These are phyloP conservation scores for Arachnopeziza araneosa DNA, from an alignment of 2,329 filamentous ascomycete genomes.

Conservation along the genomic window DNA sequence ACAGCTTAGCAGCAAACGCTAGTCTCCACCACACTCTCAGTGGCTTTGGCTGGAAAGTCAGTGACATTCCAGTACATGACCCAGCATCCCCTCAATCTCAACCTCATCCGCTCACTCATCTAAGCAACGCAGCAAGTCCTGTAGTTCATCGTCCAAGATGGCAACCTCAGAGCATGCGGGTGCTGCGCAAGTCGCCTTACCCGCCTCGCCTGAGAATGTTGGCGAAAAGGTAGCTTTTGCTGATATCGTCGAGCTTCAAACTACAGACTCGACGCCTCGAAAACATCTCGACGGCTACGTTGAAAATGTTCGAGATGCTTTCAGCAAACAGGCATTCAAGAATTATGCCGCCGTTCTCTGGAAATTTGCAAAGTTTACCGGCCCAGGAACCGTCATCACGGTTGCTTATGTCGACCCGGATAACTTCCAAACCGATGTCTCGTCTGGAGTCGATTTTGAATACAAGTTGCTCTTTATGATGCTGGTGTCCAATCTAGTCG, in stretches of 20 bases:
- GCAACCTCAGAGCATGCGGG: no score
- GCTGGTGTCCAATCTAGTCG: conserved; percentile 49
- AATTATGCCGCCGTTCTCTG: conserved; percentile 4
- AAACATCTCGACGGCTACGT: not conserved
- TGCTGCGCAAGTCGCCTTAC: no score
- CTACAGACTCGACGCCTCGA: not conserved
- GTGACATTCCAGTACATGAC: no score
- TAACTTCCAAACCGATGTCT: conserved; percentile 50
- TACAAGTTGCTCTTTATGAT: conserved; percentile 50
- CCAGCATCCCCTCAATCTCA: no score
- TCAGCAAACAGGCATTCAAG: conserved; percentile 6
- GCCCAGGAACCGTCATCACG: conserved; percentile 1
- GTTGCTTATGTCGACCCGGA: conserved; percentile 36
- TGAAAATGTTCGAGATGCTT: not conserved
- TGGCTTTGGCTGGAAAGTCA: no score
- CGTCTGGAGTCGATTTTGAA: conserved; percentile 45
- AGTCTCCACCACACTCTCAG: no score
- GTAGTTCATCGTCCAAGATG: no score
- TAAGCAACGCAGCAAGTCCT: no score
- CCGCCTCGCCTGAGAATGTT: not conserved
- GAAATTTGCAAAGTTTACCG: conserved; percentile 2
- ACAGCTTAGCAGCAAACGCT: no score
- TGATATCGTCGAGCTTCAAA: conserved; percentile 3
- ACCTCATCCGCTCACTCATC: no score
- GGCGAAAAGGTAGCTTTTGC: conserved; percentile 4